phyloP scores from a whole-genome alignment of 179 eudicot genomes.

The Kewa caespitosa region DNA sequence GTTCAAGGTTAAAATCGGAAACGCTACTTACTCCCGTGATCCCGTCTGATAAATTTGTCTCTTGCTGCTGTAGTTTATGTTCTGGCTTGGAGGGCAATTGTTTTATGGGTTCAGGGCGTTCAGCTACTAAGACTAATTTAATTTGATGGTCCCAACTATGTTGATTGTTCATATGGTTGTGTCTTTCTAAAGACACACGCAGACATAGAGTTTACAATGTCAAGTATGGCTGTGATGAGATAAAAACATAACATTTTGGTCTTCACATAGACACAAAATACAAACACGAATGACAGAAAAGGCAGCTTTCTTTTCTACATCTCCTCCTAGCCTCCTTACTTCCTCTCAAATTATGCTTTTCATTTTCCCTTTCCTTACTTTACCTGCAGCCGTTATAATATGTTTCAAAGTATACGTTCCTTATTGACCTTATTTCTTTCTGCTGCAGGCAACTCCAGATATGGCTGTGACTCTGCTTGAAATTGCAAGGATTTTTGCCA shows the following conservation, averaged over 20 bases:
- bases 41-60: not conserved
- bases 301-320: not conserved
- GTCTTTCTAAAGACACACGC: too few species aligned
- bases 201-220: too few species aligned
- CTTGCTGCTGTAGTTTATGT: not conserved
- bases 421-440: slow-evolving; percentile 21
- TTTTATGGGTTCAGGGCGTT: too few species aligned
- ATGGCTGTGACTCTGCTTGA: slow-evolving; percentile 99
- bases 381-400: slow-evolving; percentile 3
- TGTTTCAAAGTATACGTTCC: not conserved
- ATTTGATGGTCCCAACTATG: not conserved
- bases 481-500: slow-evolving; percentile 96
- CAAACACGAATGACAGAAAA: too few species aligned
- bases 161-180: not conserved
- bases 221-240: too few species aligned
- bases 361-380: not conserved
- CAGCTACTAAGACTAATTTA: not conserved
- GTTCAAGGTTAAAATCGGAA: slow-evolving; percentile 63
- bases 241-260: not conserved
- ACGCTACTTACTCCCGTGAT: not conserved
- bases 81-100: not conserved
- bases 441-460: slow-evolving; percentile 88
- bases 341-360: not conserved
- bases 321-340: not conserved
- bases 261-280: too few species aligned